phyloP scores from a whole-genome alignment of 2,329 filamentous ascomycete species.

The Colletotrichum costaricense region DNA sequence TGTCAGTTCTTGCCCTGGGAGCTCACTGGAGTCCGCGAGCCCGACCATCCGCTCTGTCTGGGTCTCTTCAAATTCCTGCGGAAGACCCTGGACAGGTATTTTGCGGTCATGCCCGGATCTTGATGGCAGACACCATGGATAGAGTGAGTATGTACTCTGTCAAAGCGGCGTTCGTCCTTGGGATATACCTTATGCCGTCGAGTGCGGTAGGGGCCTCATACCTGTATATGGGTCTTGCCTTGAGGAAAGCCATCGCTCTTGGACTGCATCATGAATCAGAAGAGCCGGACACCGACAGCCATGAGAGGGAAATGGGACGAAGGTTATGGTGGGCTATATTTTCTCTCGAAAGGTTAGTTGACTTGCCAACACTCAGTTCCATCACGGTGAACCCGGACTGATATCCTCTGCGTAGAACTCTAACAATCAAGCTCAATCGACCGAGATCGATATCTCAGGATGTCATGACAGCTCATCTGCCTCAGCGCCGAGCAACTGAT shows the following conservation, averaged over 20 bases:
- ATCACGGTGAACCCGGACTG: not conserved
- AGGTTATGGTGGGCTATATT: too few relatives aligned
- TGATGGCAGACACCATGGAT: not conserved
- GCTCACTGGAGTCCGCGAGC: not conserved
- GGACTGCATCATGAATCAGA: not conserved
- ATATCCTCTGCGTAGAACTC: not conserved
- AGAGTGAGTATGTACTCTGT: not conserved
- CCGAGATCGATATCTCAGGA: not conserved
- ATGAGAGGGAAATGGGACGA: too few relatives aligned
- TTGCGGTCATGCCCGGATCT: not conserved
- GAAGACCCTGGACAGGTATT: not conserved
- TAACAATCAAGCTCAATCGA: not conserved
- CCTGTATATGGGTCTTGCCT: not conserved
- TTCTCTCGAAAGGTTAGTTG: too few relatives aligned
- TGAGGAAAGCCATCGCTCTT: not conserved
- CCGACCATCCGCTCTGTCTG: not conserved
- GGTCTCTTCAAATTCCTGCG: not conserved
- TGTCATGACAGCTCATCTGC: not conserved
- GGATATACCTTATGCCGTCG: not conserved
- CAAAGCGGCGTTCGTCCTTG: not conserved
- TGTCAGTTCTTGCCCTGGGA: not conserved
- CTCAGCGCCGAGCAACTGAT: not conserved
- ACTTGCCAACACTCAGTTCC: too few relatives aligned
- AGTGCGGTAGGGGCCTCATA: not conserved
- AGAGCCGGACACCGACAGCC: too few relatives aligned